Evolutionary conservation across 2,329 filamentous ascomycete species (phyloP).

Genomic region (Phaeoacremonium minimum): DNA sequence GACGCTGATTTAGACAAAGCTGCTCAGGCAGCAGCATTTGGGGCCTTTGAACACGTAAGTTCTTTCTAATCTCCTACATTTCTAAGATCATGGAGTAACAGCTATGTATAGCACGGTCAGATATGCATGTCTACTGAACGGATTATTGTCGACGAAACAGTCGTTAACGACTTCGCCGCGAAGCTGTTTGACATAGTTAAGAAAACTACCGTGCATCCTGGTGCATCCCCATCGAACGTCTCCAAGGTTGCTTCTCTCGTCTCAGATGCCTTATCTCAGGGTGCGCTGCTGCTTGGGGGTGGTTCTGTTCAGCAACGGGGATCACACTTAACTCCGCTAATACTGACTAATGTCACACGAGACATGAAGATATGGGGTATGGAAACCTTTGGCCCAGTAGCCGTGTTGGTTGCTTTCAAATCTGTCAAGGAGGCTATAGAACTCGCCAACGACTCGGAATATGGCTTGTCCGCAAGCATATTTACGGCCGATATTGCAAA

Average conservation of each 20-base stretch:
- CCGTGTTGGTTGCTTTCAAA: not conserved
- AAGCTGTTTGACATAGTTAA: too few species aligned
- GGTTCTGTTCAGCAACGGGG: too few species aligned
- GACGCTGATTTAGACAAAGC: conserved; percentile 1
- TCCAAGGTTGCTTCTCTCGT: not conserved
- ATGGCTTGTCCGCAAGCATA: not conserved
- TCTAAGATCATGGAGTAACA: too few species aligned
- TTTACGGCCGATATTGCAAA: not conserved
- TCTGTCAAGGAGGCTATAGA: not conserved
- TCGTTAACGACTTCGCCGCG: too few species aligned
- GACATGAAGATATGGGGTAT: not conserved
- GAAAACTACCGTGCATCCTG: too few species aligned
- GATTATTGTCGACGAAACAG: not conserved
- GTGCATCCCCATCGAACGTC: too few species aligned
- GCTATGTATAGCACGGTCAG: conserved; percentile 3
- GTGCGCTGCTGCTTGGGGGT: too few species aligned
- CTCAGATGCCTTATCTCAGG: not conserved
- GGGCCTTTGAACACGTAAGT: too few species aligned
- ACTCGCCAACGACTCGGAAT: not conserved
- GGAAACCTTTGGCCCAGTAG: not conserved
- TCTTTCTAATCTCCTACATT: too few species aligned
- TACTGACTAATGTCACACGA: too few species aligned
- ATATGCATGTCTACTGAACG: conserved; percentile 3
- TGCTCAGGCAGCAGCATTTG: not conserved
- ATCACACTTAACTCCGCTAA: too few species aligned